Percentiles rank a stretch among this genome's conserved stretches.
These are phyloP conservation scores for Endocarpon pusillum DNA, from an alignment of 495 filamentous ascomycete genomes.

Conservation along the genomic window DNA sequence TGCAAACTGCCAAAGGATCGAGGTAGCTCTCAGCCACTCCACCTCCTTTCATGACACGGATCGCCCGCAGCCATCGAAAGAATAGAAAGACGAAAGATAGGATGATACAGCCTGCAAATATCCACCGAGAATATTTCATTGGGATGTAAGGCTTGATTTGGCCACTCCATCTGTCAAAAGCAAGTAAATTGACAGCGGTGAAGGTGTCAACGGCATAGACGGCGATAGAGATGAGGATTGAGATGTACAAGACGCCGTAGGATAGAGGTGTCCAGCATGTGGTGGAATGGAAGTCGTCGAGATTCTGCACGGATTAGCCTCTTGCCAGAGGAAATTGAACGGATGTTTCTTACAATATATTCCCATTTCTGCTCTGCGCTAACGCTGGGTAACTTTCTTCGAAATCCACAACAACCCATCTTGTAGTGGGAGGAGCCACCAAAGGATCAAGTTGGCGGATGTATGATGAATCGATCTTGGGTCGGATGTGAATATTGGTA, in stretches of 20 bases:
- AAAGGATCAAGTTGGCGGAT: slow-evolving; percentile 5
- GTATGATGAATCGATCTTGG: slow-evolving; percentile 12
- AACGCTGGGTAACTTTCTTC: slow-evolving; percentile 48
- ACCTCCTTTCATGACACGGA: slow-evolving; percentile 60
- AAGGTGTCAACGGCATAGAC: slow-evolving; percentile 85
- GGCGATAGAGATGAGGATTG: slow-evolving; percentile 58
- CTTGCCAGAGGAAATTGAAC: slow-evolving; percentile 1
- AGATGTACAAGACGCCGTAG: slow-evolving; percentile 69
- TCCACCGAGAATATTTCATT: slow-evolving; percentile 62
- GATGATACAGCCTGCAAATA: slow-evolving; percentile 80
- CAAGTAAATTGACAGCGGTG: slow-evolving; percentile 77
- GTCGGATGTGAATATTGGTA: too few relatives aligned
- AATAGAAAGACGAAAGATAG: slow-evolving; percentile 61
- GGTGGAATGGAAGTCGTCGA: slow-evolving; percentile 71
- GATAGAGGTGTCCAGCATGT: slow-evolving; percentile 63
- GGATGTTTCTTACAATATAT: slow-evolving; percentile 53
- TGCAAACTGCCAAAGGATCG: slow-evolving; percentile 63
- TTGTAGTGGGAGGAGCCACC: slow-evolving; percentile 8
- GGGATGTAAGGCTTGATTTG: slow-evolving; percentile 51
- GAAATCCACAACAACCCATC: slow-evolving; percentile 61
- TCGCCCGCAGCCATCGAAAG: slow-evolving; percentile 61
- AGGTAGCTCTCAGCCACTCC: slow-evolving; percentile 85
- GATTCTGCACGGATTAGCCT: slow-evolving; percentile 41
- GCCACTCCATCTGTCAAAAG: slow-evolving; percentile 55
- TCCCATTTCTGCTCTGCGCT: slow-evolving; percentile 82